Evolutionary conservation across 2,329 filamentous ascomycete genomes (phyloP), one percentile per base, ranked within the genome.

Genomic region (Colletotrichum melonis): DNA sequence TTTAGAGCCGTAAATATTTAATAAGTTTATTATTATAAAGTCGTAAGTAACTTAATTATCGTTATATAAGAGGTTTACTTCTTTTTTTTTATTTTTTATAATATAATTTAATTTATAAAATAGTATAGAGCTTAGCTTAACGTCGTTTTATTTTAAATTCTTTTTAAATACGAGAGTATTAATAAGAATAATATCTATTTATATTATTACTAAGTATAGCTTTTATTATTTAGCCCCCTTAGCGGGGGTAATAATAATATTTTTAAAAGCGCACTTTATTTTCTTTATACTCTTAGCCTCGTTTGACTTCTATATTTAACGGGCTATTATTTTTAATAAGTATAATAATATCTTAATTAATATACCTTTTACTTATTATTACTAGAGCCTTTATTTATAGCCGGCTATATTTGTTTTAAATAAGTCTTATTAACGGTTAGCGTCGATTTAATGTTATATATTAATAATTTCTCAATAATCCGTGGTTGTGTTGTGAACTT

Each of bases 181-280:
- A 26, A 26, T 26, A 26, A 26, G 4, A 4, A 1, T 26, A 26
- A 26, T 26, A 26, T 26, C 0, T 26, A 26, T 26, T 26, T 26
- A 26, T 26, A 26, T 4, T 26, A 26, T 4, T 26, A 26, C 1
- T 26, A 26, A 26, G 1, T 26, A 26, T 26, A 26, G 4, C 1
- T 26, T 1, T 0, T 4, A 4, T 0, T 26, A 26, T 1, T 1
- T 26, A 26, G 26, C 26, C 26, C 4, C 1, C 0, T 26, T 1
- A n/a, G n/a, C n/a, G n/a, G n/a, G n/a, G n/a, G 26, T 4, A 4
- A 26, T 26, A 26, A 0, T 4, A 4, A 0, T 26, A 26, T 1
- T 1, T 0, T 26, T 26, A 26, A 26, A 4, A 4, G 26, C 4
- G 26, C 26, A 1, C 4, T 26, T 0, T 26, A 26, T 26, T 1